Conservation (phyloP, 1,139 yeast genomes). For the Saccharomyces hybrid region DNA sequence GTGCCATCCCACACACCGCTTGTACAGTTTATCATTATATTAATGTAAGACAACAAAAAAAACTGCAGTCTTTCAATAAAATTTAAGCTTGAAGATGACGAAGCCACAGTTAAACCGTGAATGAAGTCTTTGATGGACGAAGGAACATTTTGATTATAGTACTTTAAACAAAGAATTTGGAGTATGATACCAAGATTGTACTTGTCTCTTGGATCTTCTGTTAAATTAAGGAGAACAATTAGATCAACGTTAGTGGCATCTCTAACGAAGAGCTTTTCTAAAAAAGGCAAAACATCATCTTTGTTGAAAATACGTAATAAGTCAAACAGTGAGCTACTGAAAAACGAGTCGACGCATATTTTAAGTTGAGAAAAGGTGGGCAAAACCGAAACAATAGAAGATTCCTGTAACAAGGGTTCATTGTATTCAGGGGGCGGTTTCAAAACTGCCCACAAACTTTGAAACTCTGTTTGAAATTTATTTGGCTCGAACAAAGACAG, state of each 20-base stretch:
- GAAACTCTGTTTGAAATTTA: conserved; percentile 16
- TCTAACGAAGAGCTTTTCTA: conserved; percentile 4
- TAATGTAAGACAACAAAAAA: conserved; percentile 16
- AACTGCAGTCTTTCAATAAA: conserved; percentile 24
- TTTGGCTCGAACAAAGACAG: conserved; percentile 14
- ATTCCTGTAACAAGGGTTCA: not conserved
- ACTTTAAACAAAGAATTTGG: conserved; percentile 12
- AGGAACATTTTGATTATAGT: conserved; percentile 14
- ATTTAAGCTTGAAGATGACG: conserved; percentile 12
- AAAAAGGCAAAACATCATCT: conserved; percentile 13
- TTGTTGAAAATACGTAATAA: conserved; percentile 17
- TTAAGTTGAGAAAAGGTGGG: conserved; percentile 17
- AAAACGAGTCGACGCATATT: conserved; percentile 11
- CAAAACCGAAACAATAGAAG: conserved; percentile 3
- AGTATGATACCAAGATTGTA: conserved; percentile 20
- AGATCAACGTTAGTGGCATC: not conserved
- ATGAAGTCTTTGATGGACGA: conserved; percentile 12
- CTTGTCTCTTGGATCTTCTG: conserved; percentile 15
- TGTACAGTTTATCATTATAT: conserved; percentile 4
- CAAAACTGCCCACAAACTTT: conserved; percentile 16
- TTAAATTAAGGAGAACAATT: not conserved
- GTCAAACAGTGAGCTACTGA: conserved; percentile 18
- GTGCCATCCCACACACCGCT: conserved; percentile 11
- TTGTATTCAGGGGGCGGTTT: conserved; percentile 4
- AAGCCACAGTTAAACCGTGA: conserved; percentile 12